Evolutionary conservation across 768 basidiomycete genomes (phyloP).

Genomic region (Termitomyces sp.): DNA sequence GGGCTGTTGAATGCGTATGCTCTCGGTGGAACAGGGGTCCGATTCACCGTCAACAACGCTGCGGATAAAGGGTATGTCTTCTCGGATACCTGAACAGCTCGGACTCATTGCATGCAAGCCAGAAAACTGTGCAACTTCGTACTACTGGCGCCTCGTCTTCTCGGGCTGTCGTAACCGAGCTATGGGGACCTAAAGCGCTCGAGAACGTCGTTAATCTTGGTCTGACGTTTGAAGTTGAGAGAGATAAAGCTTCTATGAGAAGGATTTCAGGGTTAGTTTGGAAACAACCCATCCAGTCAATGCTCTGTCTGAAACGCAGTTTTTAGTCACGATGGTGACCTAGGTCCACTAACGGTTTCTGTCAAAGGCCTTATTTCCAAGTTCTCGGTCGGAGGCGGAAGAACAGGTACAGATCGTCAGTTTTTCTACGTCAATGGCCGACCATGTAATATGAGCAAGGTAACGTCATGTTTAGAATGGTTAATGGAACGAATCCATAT

Average conservation of each 20-base stretch:
- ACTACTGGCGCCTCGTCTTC: slow-evolving; percentile 67
- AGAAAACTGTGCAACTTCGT: slow-evolving; percentile 65
- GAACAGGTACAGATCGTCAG: slow-evolving; percentile 80
- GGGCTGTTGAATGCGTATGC: slow-evolving; percentile 84
- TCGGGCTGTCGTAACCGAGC: slow-evolving; percentile 58
- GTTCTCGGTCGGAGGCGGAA: slow-evolving; percentile 70
- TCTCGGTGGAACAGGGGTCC: slow-evolving; percentile 64
- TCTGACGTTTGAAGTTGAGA: slow-evolving; percentile 62
- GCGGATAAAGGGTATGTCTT: slow-evolving; percentile 62
- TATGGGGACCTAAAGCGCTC: slow-evolving; percentile 85
- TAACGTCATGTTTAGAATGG: slow-evolving; percentile 20
- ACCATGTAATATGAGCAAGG: slow-evolving; percentile 79
- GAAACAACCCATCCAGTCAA: neutral
- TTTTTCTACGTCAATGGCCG: slow-evolving; percentile 92
- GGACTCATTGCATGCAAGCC: slow-evolving; percentile 30
- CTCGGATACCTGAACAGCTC: neutral
- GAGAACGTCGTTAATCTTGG: slow-evolving; percentile 75
- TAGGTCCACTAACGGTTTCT: slow-evolving; percentile 36
- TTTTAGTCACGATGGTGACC: slow-evolving; percentile 9
- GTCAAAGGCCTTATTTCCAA: slow-evolving; percentile 84
- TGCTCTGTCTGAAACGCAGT: neutral
- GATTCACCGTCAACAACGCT: slow-evolving; percentile 71
- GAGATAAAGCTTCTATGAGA: slow-evolving; percentile 52
- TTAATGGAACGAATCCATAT: neutral
- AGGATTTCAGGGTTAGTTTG: slow-evolving; percentile 24